Conservation (phyloP, 75 land plant species). For the Picea glauca region DNA sequence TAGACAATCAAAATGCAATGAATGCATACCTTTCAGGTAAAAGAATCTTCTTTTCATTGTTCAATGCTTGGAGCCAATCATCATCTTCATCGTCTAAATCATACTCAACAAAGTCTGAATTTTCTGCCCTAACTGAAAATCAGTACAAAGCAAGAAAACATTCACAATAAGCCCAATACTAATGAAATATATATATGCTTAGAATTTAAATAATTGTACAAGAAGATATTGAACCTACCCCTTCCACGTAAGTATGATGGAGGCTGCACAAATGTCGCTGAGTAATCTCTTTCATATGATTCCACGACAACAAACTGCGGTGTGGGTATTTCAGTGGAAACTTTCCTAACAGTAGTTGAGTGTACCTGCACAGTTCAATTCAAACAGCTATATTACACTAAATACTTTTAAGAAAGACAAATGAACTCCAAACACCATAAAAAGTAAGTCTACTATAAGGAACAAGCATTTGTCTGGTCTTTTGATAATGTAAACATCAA, state of each 20-base stretch:
- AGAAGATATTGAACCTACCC: conserved; percentile 44
- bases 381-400: neutral
- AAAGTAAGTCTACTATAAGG: neutral
- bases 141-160: neutral
- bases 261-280: conserved; percentile 79
- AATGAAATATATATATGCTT: neutral
- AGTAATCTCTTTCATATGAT: conserved; percentile 88
- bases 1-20: too few relatives aligned
- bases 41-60: conserved; percentile 64
- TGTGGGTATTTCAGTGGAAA: conserved; percentile 77
- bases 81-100: conserved; percentile 96
- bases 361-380: conserved; percentile 40
- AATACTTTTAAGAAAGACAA: neutral
- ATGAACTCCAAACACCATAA: neutral
- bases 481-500: neutral
- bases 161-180: neutral
- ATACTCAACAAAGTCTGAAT: conserved; percentile 87
- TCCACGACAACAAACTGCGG: conserved; percentile 86
- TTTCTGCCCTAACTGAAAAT: conserved; percentile 73
- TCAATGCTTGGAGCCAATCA: conserved; percentile 84
- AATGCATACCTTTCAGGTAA: conserved; percentile 61
- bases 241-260: conserved; percentile 89
- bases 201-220: neutral
- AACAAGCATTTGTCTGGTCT: neutral
- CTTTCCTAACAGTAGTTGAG: conserved; percentile 46